These are phyloP conservation scores for Penicillium sp. DNA, from an alignment of 2,329 filamentous ascomycete species.

Conservation along the genomic window DNA sequence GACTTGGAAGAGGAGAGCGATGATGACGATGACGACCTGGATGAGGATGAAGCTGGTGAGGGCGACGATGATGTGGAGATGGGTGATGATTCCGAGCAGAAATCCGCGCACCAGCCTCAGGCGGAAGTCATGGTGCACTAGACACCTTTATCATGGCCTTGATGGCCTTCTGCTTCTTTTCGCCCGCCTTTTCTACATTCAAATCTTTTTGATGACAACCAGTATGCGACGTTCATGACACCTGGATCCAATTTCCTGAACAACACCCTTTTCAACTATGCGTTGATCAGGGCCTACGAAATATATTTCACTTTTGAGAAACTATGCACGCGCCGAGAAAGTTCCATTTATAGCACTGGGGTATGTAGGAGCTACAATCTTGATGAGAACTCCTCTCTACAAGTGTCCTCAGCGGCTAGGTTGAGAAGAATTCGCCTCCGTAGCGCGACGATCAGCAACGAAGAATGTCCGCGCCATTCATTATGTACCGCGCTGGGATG, in stretches of 20 bases:
- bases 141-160: constrained; percentile 1
- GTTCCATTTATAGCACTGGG: not conserved
- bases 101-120: constrained; percentile 36
- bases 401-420: not conserved
- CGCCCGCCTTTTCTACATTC: constrained; percentile 10
- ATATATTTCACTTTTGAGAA: constrained; percentile 23
- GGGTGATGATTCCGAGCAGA: constrained; percentile 52
- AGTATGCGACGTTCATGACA: constrained; percentile 32
- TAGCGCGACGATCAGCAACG: not conserved
- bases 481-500: not conserved
- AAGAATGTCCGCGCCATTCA: constrained; percentile 8
- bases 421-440: constrained; percentile 2
- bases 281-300: constrained; percentile 26
- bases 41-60: constrained; percentile 60
- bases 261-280: constrained; percentile 16
- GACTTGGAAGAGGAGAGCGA: constrained; percentile 76
- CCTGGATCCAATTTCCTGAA: constrained; percentile 15
- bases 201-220: constrained; percentile 32
- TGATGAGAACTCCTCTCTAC: not conserved
- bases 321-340: not conserved
- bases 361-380: constrained; percentile 8
- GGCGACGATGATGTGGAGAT: constrained; percentile 58
- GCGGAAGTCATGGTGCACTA: constrained; percentile 50
- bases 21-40: constrained; percentile 66
- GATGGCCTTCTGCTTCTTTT: constrained; percentile 1